Evolutionary conservation across 2,329 filamentous ascomycete species (phyloP).

Genomic region (Verticillium albo-atrum): DNA sequence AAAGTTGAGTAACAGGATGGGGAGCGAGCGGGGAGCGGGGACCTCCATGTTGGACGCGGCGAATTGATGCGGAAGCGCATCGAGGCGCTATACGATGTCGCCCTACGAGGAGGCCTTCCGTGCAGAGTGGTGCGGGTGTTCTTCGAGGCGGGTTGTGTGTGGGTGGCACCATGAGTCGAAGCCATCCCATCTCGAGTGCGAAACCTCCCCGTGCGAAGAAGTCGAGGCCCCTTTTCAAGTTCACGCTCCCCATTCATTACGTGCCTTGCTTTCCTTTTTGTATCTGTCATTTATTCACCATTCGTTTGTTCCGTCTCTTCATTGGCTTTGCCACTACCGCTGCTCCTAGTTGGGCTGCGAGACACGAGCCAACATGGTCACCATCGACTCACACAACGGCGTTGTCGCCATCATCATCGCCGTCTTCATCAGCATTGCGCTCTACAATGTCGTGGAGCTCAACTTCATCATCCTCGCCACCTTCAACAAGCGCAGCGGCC

Average conservation of each 20-base stretch:
- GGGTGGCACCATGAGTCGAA: neutral
- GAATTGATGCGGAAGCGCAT: neutral
- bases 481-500: slow-evolving; percentile 26
- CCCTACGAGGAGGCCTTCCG: neutral
- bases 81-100: neutral
- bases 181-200: neutral
- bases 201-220: neutral
- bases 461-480: slow-evolving; percentile 29
- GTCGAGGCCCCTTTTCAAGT: neutral
- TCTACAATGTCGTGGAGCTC: slow-evolving; percentile 31
- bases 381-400: neutral
- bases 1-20: neutral
- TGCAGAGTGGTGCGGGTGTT: neutral
- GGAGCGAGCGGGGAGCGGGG: neutral
- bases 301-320: neutral
- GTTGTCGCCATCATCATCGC: slow-evolving; percentile 5
- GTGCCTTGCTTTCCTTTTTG: no score
- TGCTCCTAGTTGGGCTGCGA: neutral
- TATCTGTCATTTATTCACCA: neutral
- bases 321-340: neutral
- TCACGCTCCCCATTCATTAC: neutral
- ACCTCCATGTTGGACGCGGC: neutral
- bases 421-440: slow-evolving; percentile 24
- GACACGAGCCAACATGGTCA: neutral
- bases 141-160: neutral